A percentile compares a stretch with the other conserved stretches of the same genome.
phyloP scores from a whole-genome alignment of 345 rosid genomes.

The Eucalyptus paniculata region DNA sequence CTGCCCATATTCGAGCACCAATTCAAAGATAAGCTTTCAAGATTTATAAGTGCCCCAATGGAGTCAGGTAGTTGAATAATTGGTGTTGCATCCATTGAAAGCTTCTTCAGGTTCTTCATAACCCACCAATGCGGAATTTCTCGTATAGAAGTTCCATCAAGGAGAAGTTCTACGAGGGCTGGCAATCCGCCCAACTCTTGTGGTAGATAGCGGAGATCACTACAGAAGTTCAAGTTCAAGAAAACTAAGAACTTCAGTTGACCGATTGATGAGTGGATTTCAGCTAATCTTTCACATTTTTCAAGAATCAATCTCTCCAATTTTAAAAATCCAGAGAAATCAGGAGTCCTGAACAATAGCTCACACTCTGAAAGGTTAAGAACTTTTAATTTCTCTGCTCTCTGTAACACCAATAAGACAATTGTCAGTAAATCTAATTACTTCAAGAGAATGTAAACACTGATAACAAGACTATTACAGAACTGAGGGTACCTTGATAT shows the following conservation, averaged over 20 bases:
- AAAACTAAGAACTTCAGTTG: neutral
- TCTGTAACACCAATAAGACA: neutral
- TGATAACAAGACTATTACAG: neutral
- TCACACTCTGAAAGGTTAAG: neutral
- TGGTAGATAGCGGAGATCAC: neutral
- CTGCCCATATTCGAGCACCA: neutral
- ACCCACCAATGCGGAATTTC: neutral
- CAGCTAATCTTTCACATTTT: neutral
- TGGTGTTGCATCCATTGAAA: neutral
- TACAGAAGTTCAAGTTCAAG: neutral
- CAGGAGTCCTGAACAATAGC: neutral
- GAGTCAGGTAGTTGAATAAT: neutral
- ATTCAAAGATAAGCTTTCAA: neutral
- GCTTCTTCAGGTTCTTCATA: neutral
- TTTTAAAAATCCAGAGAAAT: neutral
- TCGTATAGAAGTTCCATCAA: neutral
- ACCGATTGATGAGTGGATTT: neutral
- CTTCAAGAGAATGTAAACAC: neutral
- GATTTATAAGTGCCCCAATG: neutral
- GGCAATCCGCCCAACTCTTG: neutral
- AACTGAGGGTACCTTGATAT: neutral
- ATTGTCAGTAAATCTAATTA: neutral
- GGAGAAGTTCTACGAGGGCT: neutral
- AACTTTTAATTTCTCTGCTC: neutral
- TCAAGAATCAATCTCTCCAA: neutral